Evolutionary conservation across 2,329 filamentous ascomycete species (phyloP).

Genomic region (Stemphylium vesicarium): DNA sequence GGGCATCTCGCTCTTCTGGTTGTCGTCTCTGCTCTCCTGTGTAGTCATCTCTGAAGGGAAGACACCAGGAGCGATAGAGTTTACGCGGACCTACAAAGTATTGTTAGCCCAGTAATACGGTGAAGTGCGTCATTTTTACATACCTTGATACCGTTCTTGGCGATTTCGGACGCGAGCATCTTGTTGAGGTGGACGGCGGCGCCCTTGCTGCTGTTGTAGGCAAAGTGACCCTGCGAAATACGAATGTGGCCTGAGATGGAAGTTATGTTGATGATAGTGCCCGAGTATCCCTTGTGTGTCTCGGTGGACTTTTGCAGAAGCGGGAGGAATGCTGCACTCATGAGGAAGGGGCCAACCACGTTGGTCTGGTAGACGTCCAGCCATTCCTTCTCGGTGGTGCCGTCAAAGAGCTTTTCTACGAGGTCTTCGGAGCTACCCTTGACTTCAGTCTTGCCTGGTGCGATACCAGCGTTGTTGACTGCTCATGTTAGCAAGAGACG

Average conservation of each 20-base stretch:
- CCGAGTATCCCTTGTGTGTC: slow-evolving; percentile 51
- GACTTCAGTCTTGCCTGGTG: slow-evolving; percentile 46
- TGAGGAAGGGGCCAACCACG: slow-evolving; percentile 57
- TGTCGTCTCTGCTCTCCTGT: slow-evolving; percentile 54
- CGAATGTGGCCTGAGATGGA: slow-evolving; percentile 55
- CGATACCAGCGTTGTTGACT: slow-evolving; percentile 53
- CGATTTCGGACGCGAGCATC: slow-evolving; percentile 61
- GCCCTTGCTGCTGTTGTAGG: slow-evolving; percentile 59
- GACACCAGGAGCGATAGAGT: slow-evolving; percentile 63
- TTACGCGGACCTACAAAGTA: slow-evolving; percentile 51
- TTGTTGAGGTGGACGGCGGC: slow-evolving; percentile 62
- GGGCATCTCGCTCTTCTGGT: slow-evolving; percentile 62
- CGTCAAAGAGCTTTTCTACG: slow-evolving; percentile 54
- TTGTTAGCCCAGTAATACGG: not conserved
- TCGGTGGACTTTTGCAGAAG: slow-evolving; percentile 54
- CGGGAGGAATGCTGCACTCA: slow-evolving; percentile 55
- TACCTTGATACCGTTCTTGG: slow-evolving; percentile 60
- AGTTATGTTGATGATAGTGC: slow-evolving; percentile 55
- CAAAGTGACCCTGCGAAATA: slow-evolving; percentile 56
- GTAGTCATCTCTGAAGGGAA: slow-evolving; percentile 67
- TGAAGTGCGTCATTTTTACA: not conserved
- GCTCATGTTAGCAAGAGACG: slow-evolving; percentile 29
- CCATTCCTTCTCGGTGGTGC: slow-evolving; percentile 55
- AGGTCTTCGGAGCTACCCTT: slow-evolving; percentile 52
- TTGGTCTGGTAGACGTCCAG: slow-evolving; percentile 54